Base-by-base conservation (phyloP, 2,329 filamentous ascomycete genomes). In the Diaporthe citri region DNA sequence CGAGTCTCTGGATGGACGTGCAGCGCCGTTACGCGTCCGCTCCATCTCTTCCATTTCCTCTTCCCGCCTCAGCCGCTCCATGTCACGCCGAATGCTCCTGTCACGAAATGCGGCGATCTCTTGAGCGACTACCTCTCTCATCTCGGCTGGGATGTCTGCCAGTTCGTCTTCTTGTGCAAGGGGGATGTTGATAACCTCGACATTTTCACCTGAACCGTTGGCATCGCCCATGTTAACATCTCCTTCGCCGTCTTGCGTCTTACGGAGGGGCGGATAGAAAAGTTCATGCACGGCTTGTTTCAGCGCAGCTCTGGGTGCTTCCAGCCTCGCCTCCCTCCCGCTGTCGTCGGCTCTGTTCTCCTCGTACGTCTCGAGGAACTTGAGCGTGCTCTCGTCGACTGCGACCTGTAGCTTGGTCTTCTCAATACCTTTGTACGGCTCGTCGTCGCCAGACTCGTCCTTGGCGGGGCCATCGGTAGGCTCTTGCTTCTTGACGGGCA, bases 91-190 rank as follows among this genome's bases (percentile, higher is more conserved):
- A 75, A 92, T 98, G 79, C 96, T 98, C 28, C 96, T 90, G 78
- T 99, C 97, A 78, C 97, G 90, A 87, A 99, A 99, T 0, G 96
- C 94, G 0, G 95, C 93, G 80, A 99, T 99, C 82, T 99, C 97
- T 74, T 93, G 93, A 0, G 97, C 95, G 22, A 99, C 97, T 0
- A 95, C 96, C 82, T 97, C 97, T 34, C 97, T 93, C 95, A 98
- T 97, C 82, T 98, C 97, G 0, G 95, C 93, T 0, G 97, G 97
- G 64, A 99, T 98, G 80, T 99, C 97, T 28, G 96, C 93, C 41
- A 99, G 88, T 81, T 99, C 97, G 81, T 99, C 97, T 77, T 99
- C 97, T 71, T 94, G 91, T 1, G 93, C 92, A 43, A 98, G 89
- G 5, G 95, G 93, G 75, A 98, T 97, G 74, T 96, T 98, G 77